Evolutionary conservation across 345 rosid species (phyloP).

Genomic region (Hypericum perforatum): DNA sequence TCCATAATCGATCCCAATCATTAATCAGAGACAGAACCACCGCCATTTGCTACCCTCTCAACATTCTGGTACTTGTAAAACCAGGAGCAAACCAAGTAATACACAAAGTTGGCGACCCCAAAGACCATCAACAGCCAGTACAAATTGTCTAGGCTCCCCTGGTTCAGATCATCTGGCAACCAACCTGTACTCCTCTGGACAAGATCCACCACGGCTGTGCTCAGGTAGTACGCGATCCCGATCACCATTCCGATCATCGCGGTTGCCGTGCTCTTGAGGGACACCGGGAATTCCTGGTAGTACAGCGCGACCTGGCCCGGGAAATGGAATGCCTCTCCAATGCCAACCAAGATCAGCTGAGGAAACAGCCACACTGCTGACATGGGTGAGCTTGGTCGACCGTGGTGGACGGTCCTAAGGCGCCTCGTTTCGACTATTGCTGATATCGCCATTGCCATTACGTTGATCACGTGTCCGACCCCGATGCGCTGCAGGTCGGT

Average conservation of each 20-base stretch:
- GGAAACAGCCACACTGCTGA: conserved; percentile 31
- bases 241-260: conserved; percentile 9
- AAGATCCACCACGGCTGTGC: background rate
- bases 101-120: conserved; percentile 10
- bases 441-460: conserved; percentile 23
- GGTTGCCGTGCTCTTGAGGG: conserved; percentile 7
- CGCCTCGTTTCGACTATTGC: conserved; percentile 39
- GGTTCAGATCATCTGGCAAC: conserved; percentile 11
- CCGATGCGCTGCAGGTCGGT: conserved; percentile 36
- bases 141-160: conserved; percentile 18
- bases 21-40: background rate
- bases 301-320: conserved; percentile 6
- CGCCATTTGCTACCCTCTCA: conserved; percentile 4
- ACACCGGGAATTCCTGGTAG: conserved; percentile 10
- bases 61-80: conserved; percentile 6
- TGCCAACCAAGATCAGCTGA: background rate
- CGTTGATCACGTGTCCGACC: conserved; percentile 34
- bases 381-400: conserved; percentile 21
- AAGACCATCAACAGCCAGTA: conserved; percentile 10
- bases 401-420: conserved; percentile 13
- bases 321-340: conserved; percentile 9
- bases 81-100: conserved; percentile 8
- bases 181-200: conserved; percentile 4
- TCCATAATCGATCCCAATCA: too few relatives aligned
- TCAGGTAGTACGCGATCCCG: conserved; percentile 5